A percentile compares a stretch with the other conserved stretches of the same genome.
phyloP scores from a whole-genome alignment of 129 eudicot genomes.

The Flaveria ramosissima region DNA sequence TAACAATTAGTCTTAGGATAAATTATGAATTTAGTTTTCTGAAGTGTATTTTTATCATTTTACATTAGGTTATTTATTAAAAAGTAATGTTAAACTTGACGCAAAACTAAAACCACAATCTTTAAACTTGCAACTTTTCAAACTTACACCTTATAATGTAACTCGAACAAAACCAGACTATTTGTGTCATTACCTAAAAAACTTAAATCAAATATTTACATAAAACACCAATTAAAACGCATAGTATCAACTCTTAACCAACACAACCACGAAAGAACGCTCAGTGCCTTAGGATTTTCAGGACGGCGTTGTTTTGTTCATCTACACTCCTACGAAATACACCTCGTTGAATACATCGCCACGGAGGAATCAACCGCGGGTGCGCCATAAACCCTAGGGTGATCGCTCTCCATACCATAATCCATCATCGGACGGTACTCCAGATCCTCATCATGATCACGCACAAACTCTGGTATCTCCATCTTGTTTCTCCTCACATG shows the following conservation, averaged over 20 bases:
- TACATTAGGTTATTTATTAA: too few relatives aligned
- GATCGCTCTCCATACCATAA: constrained; percentile 85
- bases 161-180: too few relatives aligned
- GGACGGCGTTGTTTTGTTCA: constrained; percentile 24
- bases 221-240: background rate
- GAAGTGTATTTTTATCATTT: too few relatives aligned
- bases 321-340: constrained; percentile 40
- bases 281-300: constrained; percentile 20
- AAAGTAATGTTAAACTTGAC: too few relatives aligned
- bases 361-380: constrained; percentile 54
- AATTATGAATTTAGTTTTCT: too few relatives aligned
- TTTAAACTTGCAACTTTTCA: too few relatives aligned
- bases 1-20: too few relatives aligned
- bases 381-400: constrained; percentile 58
- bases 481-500: constrained; percentile 53
- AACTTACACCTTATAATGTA: too few relatives aligned
- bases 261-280: constrained; percentile 14
- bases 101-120: too few relatives aligned
- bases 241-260: background rate
- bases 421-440: constrained; percentile 78
- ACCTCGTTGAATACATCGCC: constrained; percentile 63
- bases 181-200: too few relatives aligned
- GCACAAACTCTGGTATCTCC: constrained; percentile 72
- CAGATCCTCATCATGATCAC: constrained; percentile 72
- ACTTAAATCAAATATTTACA: background rate